Base-by-base conservation (phyloP, 495 filamentous ascomycete species). In the Lentithecium fluviatile region DNA sequence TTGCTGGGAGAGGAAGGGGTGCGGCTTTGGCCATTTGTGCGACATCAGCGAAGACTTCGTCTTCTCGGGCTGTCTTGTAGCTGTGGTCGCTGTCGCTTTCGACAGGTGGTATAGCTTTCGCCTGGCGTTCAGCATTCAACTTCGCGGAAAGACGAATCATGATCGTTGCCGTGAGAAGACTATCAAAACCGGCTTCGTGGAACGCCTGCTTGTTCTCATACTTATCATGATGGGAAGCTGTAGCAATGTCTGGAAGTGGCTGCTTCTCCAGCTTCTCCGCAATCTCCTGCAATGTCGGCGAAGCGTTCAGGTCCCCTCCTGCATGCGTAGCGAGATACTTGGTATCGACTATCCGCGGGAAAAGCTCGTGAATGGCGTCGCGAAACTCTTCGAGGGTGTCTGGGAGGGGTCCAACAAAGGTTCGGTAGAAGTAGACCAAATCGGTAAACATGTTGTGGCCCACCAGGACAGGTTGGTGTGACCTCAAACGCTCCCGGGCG, bases 391-490 rank as follows among this genome's bases (percentile, higher is more conserved):
- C 75, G 3, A 88, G 72, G 6, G 72, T 80, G 12, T 78, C 72
- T 3, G 88, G 90, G 8, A 95, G 74, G 0, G 72, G 64, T 0
- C 88, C 85, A 48, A 91, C 74, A 69, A 93, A 94, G 56, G 79
- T 83, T 24, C 75, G 69, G 68, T 86, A 88, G 57, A 95, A 75
- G 67, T 88, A 89, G 29, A 86, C 77, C 20, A 95, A 69, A 69
- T 95, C 90, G 3, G 78, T 80, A 60, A 94, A 88, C 23, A 86
- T 71, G 68, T 94, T 95, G 71, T 96, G 89, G 0, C 88, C 88
- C 10, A 93, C 80, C 7, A 93, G 64, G 0, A 87, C 73, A 12
- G 79, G 78, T 20, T 72, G 70, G 19, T 75, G 77, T n/a, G 68
- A 51, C 47, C 77, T 74, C n/a, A 88, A 69, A 5, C 60, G 66